Evolutionary conservation across 257 asterid species (phyloP).

Genomic region (Oldenlandia corymbosa): DNA sequence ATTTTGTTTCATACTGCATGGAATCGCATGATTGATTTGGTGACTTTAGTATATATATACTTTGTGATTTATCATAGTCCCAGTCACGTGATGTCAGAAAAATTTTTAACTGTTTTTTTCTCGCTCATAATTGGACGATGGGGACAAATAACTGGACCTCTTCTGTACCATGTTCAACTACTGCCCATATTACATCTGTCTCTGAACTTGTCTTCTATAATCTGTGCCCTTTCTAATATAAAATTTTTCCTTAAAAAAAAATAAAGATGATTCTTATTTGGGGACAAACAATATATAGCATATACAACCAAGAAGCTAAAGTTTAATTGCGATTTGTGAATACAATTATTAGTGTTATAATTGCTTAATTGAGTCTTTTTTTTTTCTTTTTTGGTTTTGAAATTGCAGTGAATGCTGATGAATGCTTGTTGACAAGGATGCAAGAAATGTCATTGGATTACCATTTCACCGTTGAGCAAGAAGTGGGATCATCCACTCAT

Average conservation of each 20-base stretch:
- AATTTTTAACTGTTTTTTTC: slow-evolving; percentile 19
- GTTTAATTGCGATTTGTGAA: too few relatives aligned
- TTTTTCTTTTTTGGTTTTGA: neutral
- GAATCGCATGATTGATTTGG: slow-evolving; percentile 18
- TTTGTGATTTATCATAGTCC: neutral
- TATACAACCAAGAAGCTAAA: too few relatives aligned
- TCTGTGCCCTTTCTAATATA: neutral
- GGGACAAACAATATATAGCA: too few relatives aligned
- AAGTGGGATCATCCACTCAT: slow-evolving; percentile 96
- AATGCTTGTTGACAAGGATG: slow-evolving; percentile 90
- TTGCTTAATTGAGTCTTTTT: too few relatives aligned
- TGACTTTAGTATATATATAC: neutral
- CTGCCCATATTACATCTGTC: slow-evolving; percentile 9
- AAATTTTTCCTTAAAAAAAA: too few relatives aligned
- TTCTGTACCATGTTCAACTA: slow-evolving; percentile 7
- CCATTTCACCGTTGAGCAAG: slow-evolving; percentile 93
- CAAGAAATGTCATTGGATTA: slow-evolving; percentile 97
- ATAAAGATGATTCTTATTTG: too few relatives aligned
- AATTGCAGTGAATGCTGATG: slow-evolving; percentile 76
- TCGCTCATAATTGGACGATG: slow-evolving; percentile 21
- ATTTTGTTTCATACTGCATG: slow-evolving; percentile 8
- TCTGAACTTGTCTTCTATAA: neutral
- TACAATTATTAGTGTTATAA: too few relatives aligned
- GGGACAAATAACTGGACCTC: slow-evolving; percentile 12
- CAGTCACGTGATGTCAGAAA: slow-evolving; percentile 51